Conservation (phyloP, 2,329 filamentous ascomycete genomes). For the Aspergillus pseudotamarii region DNA sequence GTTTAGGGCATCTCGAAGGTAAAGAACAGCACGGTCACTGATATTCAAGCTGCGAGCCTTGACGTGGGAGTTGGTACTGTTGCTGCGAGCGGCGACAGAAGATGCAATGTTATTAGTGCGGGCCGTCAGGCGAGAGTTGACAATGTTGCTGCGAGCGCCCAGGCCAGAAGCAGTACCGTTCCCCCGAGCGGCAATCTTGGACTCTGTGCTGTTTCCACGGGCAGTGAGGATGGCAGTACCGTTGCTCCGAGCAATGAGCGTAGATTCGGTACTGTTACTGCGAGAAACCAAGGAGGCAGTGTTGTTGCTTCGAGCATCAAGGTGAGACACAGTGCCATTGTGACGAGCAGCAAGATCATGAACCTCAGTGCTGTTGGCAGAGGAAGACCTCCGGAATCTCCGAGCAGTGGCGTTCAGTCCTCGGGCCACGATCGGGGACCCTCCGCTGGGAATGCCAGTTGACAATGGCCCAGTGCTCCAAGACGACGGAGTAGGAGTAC, state of each 20-base stretch:
- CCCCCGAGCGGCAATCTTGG: not conserved
- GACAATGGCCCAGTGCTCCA: constrained; percentile 4
- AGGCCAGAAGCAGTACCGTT: constrained; percentile 1
- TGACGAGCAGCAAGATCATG: constrained; percentile 3
- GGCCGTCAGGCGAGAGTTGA: not conserved
- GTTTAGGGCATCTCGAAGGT: constrained; percentile 15
- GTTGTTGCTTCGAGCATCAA: constrained; percentile 8
- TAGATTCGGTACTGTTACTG: too few species aligned
- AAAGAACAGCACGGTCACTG: constrained; percentile 7
- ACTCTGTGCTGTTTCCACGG: not conserved
- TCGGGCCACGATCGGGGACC: not conserved
- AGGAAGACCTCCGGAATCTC: constrained; percentile 2
- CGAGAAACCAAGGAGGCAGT: not conserved
- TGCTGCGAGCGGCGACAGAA: constrained; percentile 3
- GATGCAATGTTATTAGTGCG: not conserved
- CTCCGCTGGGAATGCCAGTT: not conserved
- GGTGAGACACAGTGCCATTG: constrained; percentile 3
- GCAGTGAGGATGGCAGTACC: not conserved
- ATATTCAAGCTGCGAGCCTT: constrained; percentile 9
- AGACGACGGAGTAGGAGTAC: constrained; percentile 14
- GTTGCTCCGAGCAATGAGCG: constrained; percentile 2
- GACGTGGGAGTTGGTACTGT: constrained; percentile 11
- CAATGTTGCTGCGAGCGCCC: constrained; percentile 3
- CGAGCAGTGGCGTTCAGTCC: constrained; percentile 9
- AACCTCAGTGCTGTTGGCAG: constrained; percentile 11